Conservation (phyloP, 2,329 filamentous ascomycete species). For the Dactylellina leptospora region DNA sequence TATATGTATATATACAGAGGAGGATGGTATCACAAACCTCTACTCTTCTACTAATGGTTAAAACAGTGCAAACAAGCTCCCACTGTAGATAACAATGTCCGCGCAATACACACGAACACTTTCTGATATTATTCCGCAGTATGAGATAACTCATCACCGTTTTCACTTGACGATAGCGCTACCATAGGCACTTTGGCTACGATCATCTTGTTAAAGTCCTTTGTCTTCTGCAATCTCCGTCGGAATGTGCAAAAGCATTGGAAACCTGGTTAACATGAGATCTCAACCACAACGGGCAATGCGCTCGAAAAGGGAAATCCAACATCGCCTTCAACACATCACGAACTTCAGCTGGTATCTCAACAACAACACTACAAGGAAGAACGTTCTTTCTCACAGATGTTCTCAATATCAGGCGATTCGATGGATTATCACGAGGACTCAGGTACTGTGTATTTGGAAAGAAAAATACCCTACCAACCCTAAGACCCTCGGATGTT, state of each 20-base stretch:
- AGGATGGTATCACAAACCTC: too few species aligned
- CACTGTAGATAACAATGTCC: too few species aligned
- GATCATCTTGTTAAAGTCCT: not conserved
- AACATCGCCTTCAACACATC: conserved; percentile 1
- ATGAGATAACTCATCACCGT: not conserved
- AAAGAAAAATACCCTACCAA: too few species aligned
- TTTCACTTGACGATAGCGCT: conserved; percentile 6
- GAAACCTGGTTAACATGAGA: not conserved
- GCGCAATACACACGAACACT: not conserved
- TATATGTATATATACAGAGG: too few species aligned
- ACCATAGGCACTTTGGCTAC: not conserved
- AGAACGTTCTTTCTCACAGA: not conserved
- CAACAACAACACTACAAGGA: not conserved
- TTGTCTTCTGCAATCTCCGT: not conserved
- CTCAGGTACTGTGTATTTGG: too few species aligned
- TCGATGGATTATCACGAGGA: too few species aligned
- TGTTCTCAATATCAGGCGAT: too few species aligned
- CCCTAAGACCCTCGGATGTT: too few species aligned
- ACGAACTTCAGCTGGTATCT: too few species aligned
- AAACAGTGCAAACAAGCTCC: too few species aligned
- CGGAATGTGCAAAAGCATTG: conserved; percentile 2
- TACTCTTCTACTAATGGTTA: too few species aligned
- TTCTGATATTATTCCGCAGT: not conserved
- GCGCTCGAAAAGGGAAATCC: not conserved
- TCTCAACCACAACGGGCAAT: not conserved